Base-by-base conservation (phyloP, 2,329 filamentous ascomycete genomes). In the Neospermospora avenae region DNA sequence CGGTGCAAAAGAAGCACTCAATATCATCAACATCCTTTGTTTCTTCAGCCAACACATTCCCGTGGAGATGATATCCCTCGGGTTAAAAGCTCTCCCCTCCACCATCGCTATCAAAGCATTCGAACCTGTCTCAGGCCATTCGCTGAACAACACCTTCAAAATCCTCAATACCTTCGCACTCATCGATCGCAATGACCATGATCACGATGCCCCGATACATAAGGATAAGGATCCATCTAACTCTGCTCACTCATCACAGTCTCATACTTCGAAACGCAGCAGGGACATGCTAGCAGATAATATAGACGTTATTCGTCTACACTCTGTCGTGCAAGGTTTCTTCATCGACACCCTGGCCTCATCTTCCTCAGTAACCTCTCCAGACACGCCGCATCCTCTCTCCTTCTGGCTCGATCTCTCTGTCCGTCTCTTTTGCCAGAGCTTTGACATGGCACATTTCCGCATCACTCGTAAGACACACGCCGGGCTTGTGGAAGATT, bases 41-140 rank as follows among this genome's bases (percentile, higher is more conserved):
- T 89, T 89, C 67, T 84, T 87, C 57, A 83, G 84, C 42, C 84
- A 85, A 58, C 80, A 85, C 58, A 77, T 89, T 4, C 87, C 87
- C 0, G 84, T 89, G 22, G 85, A 86, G 58, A 82, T 90, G 77
- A 74, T 90, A 13, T 76, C 75, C 31, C 75, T 88, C 16, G 79
- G 79, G 13, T 68, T 80, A 0, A 74, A 75, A 48, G 77, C 74
- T 0, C 71, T 82, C 4, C 14, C 48, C 3, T 37, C 48, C 5
- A 78, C 80, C 31, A 79, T 80, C 1, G 78, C 78, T 0, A 74
- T 82, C 42, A 79, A 77, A 67, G 77, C 78, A 0, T 68, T 69
- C 4, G 78, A 80, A 24, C 61, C 62, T 2, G 58, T 66, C 1
- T 68, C 62, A 7, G 71, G 71, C 16, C 59, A 61, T 2, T 67